Conservation (phyloP, 1,284 basidiomycete genomes). For the Coriolopsis trogii region DNA sequence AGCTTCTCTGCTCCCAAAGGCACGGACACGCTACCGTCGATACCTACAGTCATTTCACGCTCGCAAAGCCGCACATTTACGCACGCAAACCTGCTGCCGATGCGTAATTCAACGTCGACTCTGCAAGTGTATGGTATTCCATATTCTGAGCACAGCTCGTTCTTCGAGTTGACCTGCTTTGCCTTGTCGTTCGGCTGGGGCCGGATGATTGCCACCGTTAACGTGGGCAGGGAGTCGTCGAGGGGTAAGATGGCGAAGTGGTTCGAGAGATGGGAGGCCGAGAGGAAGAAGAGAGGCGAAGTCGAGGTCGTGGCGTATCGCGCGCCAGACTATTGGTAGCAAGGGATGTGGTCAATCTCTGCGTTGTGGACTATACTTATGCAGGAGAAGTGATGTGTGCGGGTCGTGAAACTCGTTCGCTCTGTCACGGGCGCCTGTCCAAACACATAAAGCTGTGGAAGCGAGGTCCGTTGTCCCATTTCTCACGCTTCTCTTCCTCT, state of each 20-base stretch:
- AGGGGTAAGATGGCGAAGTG: slow-evolving; percentile 85
- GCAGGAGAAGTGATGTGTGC: slow-evolving; percentile 10
- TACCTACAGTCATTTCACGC: slow-evolving; percentile 67
- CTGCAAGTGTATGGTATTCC: slow-evolving; percentile 88
- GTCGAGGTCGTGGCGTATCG: slow-evolving; percentile 64
- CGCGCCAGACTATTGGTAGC: slow-evolving; percentile 67
- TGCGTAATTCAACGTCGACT: slow-evolving; percentile 69
- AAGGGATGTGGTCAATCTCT: neutral
- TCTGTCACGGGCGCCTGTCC: too few relatives aligned
- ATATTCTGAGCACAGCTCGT: slow-evolving; percentile 95
- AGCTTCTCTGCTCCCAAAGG: slow-evolving; percentile 79
- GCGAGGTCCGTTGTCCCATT: too few relatives aligned
- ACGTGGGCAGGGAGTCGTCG: slow-evolving; percentile 82
- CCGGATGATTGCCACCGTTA: slow-evolving; percentile 95
- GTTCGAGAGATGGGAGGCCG: slow-evolving; percentile 86
- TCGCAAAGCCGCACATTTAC: slow-evolving; percentile 72
- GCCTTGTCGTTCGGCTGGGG: slow-evolving; percentile 82
- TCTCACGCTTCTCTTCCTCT: too few relatives aligned
- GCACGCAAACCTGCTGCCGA: slow-evolving; percentile 66
- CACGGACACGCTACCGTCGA: slow-evolving; percentile 59
- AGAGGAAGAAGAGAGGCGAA: slow-evolving; percentile 64
- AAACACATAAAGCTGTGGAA: too few relatives aligned
- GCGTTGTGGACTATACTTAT: neutral
- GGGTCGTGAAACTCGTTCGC: too few relatives aligned
- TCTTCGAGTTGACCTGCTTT: slow-evolving; percentile 93